Base-by-base conservation (phyloP, 768 basidiomycete species). In the Macrolepiota albuminosa region DNA sequence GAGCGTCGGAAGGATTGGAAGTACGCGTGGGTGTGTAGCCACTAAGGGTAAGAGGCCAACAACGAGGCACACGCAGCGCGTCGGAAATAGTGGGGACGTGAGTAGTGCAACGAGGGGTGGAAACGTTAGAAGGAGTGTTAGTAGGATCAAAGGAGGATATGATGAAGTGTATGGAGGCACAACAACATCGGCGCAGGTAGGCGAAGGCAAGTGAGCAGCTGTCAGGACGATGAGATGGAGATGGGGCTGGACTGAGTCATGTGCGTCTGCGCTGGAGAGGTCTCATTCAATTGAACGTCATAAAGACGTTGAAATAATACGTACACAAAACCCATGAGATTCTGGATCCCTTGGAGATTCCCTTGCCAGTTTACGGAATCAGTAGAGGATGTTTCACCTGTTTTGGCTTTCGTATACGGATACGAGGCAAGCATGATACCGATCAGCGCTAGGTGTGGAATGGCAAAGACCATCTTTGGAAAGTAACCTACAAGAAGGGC, bases 341-440 rank as follows among this genome's bases (percentile, higher is more conserved):
- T 95, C 69, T 95, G 94, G 33, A 95, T 89, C 1, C 81, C 93
- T 72, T 95, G 93, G 3, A 95, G 75, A 63, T 95, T 96, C 16
- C 89, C 88, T 61, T 89, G 87, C 87, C 91, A 95, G 59, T 91
- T 88, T 0, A 86, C 80, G 11, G 84, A 83, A 4, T 86, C 88
- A 66, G 80, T 67, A 1, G 78, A 67, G 21, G 75, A 72, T 42
- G 75, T 68, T 40, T 59, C 58, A 9, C 43, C 36, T 9, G 73
- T 74, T 0, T 34, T 68, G 45, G 39, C 69, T 61, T 43, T 53
- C 11, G 73, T 70, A 50, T 77, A 78, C 6, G 88, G 86, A 66
- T 91, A 86, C 2, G 83, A 83, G 5, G 79, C 75, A 0, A 94
- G 81, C 40, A 95, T 84, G 47, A 91, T 75, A 3, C 79, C 76